A percentile compares a stretch with the other conserved stretches of the same genome.
Conservation (phyloP, 2,329 filamentous ascomycete genomes). For the Aureobasidium sp. region DNA sequence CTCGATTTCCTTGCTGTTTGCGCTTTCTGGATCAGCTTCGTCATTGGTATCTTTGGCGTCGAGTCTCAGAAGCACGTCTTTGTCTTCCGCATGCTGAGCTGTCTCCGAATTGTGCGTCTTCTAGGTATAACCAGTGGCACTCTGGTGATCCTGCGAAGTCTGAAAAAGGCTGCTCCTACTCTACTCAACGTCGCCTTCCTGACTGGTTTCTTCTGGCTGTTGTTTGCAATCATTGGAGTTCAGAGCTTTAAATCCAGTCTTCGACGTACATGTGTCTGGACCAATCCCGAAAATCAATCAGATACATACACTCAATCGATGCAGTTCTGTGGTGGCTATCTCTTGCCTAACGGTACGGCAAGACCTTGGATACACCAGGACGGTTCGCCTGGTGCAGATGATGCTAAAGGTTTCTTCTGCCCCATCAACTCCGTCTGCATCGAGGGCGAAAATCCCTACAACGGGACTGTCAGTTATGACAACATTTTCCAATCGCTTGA, state of each 20-base stretch:
- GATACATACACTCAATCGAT: conserved; percentile 47
- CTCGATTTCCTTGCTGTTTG: conserved; percentile 90
- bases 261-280: conserved; percentile 39
- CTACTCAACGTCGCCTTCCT: conserved; percentile 90
- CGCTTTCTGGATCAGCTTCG: conserved; percentile 90
- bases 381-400: conserved; percentile 41
- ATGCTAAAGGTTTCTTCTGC: conserved; percentile 79
- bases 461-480: conserved; percentile 86
- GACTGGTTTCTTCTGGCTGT: conserved; percentile 92
- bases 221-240: conserved; percentile 93
- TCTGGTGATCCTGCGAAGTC: conserved; percentile 83
- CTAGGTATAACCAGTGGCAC: conserved; percentile 89
- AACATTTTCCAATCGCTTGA: conserved; percentile 88
- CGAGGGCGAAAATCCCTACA: conserved; percentile 68
- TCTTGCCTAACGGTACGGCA: conserved; percentile 47
- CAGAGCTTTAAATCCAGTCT: conserved; percentile 69
- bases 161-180: conserved; percentile 90
- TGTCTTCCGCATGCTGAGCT: conserved; percentile 94
- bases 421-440: conserved; percentile 76
- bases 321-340: conserved; percentile 80
- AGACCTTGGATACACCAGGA: conserved; percentile 53
- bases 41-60: conserved; percentile 59
- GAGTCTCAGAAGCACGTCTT: conserved; percentile 67
- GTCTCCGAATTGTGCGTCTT: conserved; percentile 84
- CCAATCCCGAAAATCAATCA: conserved; percentile 40